These are phyloP conservation scores for Grifola frondosa DNA, from an alignment of 1,284 basidiomycete genomes.

Conservation along the genomic window DNA sequence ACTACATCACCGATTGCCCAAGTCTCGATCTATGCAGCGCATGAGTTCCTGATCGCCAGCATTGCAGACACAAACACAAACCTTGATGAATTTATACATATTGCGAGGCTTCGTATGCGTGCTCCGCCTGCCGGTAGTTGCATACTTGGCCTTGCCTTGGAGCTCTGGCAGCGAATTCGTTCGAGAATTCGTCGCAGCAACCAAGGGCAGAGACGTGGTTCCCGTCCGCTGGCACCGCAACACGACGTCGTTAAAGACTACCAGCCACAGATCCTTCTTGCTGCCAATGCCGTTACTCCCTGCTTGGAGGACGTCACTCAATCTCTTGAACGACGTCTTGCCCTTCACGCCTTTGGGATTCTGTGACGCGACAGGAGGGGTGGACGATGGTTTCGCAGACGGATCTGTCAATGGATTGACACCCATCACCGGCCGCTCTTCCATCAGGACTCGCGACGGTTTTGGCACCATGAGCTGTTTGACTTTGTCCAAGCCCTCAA, in stretches of 20 bases:
- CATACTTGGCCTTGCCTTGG: constrained; percentile 78
- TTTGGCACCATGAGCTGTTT: constrained; percentile 87
- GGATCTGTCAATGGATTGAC: constrained; percentile 23
- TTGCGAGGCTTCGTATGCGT: constrained; percentile 81
- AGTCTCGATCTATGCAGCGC: constrained; percentile 67
- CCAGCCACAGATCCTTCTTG: constrained; percentile 90
- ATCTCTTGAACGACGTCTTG: constrained; percentile 80
- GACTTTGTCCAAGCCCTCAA: constrained; percentile 92
- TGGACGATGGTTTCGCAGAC: constrained; percentile 43
- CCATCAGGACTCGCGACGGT: constrained; percentile 82
- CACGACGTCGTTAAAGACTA: constrained; percentile 94
- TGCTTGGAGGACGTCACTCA: constrained; percentile 75
- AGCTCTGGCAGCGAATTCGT: constrained; percentile 76
- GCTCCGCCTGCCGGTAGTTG: constrained; percentile 70
- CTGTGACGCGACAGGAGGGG: constrained; percentile 45
- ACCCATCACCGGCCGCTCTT: constrained; percentile 59
- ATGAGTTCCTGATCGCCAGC: constrained; percentile 6
- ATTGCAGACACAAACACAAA: constrained; percentile 31
- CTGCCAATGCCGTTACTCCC: constrained; percentile 58
- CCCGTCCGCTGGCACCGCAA: constrained; percentile 89
- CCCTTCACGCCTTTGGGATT: constrained; percentile 62
- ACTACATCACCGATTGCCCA: constrained; percentile 82
- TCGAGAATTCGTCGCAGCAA: constrained; percentile 65
- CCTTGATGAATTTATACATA: constrained; percentile 86
- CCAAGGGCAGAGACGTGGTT: constrained; percentile 84